Evolutionary conservation across 495 filamentous ascomycete genomes (phyloP).

Genomic region (Trichoderma gamsii): DNA sequence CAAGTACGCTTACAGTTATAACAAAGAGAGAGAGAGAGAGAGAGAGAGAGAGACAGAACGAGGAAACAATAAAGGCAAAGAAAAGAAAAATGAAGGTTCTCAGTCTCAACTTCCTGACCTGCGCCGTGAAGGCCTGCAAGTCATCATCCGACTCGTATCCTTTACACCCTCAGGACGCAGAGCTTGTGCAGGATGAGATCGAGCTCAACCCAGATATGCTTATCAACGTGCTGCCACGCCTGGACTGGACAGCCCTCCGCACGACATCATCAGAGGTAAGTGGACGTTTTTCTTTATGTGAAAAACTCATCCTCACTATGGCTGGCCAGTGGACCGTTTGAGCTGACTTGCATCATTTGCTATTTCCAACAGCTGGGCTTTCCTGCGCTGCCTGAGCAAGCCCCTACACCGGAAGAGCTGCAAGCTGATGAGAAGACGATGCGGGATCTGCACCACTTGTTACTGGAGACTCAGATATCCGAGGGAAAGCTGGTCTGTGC

Average conservation of each 20-base stretch:
- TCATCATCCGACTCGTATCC: conserved; percentile 69
- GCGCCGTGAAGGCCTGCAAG: conserved; percentile 92
- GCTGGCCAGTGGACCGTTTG: background rate
- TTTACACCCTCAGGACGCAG: conserved; percentile 83
- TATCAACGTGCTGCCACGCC: conserved; percentile 71
- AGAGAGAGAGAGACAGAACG: background rate
- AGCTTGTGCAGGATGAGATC: conserved; percentile 74
- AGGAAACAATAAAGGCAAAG: background rate
- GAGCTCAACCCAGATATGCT: conserved; percentile 75
- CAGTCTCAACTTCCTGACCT: conserved; percentile 94
- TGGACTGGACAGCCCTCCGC: conserved; percentile 80
- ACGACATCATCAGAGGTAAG: conserved; percentile 73
- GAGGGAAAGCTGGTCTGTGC: conserved; percentile 87
- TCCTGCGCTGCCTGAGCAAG: conserved; percentile 58
- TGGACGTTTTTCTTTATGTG: conserved; percentile 19
- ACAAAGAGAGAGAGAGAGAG: background rate
- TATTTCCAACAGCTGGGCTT: conserved; percentile 64
- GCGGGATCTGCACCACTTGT: conserved; percentile 69
- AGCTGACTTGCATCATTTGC: background rate
- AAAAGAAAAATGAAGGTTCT: conserved; percentile 76
- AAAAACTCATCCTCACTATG: background rate
- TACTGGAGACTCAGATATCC: conserved; percentile 83
- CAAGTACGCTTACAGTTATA: background rate
- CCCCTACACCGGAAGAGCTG: conserved; percentile 55
- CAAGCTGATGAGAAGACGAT: conserved; percentile 58